Percentiles rank a stretch among this genome's conserved stretches.
These are phyloP conservation scores for Cladobotryum protrusum DNA, from an alignment of 2,329 filamentous ascomycete species.

Conservation along the genomic window DNA sequence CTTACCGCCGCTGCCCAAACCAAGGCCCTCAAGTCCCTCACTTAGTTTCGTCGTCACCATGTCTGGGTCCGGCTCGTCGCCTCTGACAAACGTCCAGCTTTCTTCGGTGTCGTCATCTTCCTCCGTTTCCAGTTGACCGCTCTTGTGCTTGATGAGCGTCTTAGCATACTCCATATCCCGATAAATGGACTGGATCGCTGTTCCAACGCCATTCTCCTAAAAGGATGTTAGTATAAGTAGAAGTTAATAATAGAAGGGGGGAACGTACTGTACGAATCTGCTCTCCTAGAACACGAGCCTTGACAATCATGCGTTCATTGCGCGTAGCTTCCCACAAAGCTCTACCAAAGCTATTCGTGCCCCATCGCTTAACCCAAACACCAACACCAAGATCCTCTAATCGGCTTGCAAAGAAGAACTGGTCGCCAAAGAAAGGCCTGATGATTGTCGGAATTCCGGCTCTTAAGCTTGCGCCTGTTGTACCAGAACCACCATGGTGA, in stretches of 20 bases:
- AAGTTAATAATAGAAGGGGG: neutral
- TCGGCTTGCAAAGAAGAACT: conserved; percentile 88
- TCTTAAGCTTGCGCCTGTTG: conserved; percentile 85
- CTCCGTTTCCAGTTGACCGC: conserved; percentile 30
- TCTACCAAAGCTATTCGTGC: conserved; percentile 75
- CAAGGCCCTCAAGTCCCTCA: conserved; percentile 24
- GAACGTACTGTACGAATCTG: conserved; percentile 73
- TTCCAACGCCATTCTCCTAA: conserved; percentile 84
- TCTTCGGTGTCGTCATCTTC: conserved; percentile 62
- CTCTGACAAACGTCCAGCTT: conserved; percentile 85
- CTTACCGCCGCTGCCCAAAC: conserved; percentile 17
- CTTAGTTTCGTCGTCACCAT: conserved; percentile 36
- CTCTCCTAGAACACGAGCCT: conserved; percentile 75
- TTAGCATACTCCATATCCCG: conserved; percentile 91
- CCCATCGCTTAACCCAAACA: conserved; percentile 81
- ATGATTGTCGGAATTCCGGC: conserved; percentile 92
- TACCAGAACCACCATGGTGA: conserved; percentile 92
- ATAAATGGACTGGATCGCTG: conserved; percentile 87
- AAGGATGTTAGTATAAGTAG: conserved; percentile 20
- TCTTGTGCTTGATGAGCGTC: conserved; percentile 66
- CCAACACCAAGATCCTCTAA: conserved; percentile 93
- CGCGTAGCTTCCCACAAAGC: conserved; percentile 89
- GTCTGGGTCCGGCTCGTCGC: conserved; percentile 41
- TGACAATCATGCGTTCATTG: conserved; percentile 83
- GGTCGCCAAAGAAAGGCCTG: conserved; percentile 95